phyloP scores from a whole-genome alignment of 2,329 filamentous ascomycete genomes.

The Diplodia sapinea region DNA sequence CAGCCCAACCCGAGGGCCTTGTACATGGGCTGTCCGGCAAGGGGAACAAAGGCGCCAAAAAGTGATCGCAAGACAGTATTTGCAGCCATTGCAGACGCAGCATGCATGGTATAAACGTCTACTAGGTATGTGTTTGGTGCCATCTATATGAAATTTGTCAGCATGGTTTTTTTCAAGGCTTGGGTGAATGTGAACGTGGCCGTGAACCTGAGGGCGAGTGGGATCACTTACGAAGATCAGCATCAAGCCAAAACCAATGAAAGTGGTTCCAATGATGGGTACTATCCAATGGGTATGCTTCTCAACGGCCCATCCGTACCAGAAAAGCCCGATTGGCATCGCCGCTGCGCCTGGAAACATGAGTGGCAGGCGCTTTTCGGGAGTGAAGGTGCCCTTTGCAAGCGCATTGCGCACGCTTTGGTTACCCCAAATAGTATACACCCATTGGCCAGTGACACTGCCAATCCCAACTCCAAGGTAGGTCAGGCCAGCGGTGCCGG shows the following conservation, averaged over 20 bases:
- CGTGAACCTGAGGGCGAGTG: slow-evolving; percentile 36
- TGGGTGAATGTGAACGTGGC: not conserved
- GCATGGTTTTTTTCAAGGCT: not conserved
- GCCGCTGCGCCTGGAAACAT: slow-evolving; percentile 45
- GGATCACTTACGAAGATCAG: slow-evolving; percentile 40
- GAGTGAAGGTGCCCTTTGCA: slow-evolving; percentile 41
- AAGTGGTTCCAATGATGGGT: slow-evolving; percentile 43
- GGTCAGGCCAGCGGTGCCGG: slow-evolving; percentile 48
- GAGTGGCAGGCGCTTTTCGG: slow-evolving; percentile 45
- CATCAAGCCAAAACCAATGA: slow-evolving; percentile 46
- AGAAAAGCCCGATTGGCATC: slow-evolving; percentile 46
- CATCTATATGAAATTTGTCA: slow-evolving; percentile 37
- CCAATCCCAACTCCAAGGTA: slow-evolving; percentile 53
- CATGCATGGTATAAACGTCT: slow-evolving; percentile 50
- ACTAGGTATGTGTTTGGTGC: slow-evolving; percentile 49
- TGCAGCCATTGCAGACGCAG: slow-evolving; percentile 51
- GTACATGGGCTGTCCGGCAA: slow-evolving; percentile 50
- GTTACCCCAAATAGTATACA: slow-evolving; percentile 44
- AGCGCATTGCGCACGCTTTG: slow-evolving; percentile 41
- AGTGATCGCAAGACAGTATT: slow-evolving; percentile 48
- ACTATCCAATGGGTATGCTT: slow-evolving; percentile 46
- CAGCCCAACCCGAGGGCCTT: slow-evolving; percentile 48
- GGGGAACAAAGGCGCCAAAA: slow-evolving; percentile 49
- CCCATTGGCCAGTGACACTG: slow-evolving; percentile 45
- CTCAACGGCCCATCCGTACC: slow-evolving; percentile 48